A percentile compares a stretch with the other conserved stretches of the same genome.
phyloP scores from a whole-genome alignment of 202 grass and related monocot species.

The Brachypodium distachyon region DNA sequence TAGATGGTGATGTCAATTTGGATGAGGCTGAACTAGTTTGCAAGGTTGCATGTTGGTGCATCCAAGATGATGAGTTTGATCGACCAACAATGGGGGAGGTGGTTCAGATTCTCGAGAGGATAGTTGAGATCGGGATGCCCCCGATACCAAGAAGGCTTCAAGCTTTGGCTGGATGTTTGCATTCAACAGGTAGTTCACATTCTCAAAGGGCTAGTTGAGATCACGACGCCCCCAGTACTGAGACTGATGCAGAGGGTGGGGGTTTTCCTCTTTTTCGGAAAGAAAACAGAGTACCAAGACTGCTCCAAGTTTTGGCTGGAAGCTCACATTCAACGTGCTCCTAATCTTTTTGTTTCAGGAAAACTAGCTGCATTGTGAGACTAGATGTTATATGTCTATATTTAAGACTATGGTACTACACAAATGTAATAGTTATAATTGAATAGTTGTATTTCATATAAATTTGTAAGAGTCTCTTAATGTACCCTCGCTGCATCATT shows the following conservation, averaged over 20 bases:
- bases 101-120: conserved; percentile 2
- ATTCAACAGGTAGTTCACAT: no score
- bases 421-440: background rate
- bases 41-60: conserved; percentile 15
- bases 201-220: no score
- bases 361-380: no score
- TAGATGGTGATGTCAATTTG: background rate
- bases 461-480: background rate
- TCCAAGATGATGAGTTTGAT: conserved; percentile 14
- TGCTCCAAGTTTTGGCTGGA: conserved; percentile 8
- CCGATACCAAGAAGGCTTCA: conserved; percentile 14
- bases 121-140: background rate
- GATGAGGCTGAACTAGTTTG: conserved; percentile 1
- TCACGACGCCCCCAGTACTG: no score
- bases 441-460: background rate
- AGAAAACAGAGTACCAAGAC: no score
- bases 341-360: background rate
- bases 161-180: background rate
- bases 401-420: background rate
- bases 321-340: background rate
- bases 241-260: no score
- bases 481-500: background rate
- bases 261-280: no score
- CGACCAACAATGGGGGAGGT: conserved; percentile 2
- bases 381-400: background rate